phyloP scores from a whole-genome alignment of 371 early-diverging fungal species.

The Mortierella sp. region DNA sequence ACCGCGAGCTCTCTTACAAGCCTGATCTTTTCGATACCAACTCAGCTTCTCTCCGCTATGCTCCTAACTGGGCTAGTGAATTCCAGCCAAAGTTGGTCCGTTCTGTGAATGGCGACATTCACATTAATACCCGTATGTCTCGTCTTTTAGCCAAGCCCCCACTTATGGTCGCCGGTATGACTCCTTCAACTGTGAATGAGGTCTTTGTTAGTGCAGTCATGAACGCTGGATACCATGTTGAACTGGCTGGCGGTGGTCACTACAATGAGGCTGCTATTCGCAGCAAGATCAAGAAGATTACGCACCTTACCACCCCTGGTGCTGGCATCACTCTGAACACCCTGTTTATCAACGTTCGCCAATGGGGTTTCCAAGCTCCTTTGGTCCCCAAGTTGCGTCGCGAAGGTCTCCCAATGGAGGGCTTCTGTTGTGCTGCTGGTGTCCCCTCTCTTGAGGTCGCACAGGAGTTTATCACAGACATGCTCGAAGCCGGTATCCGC shows the following conservation, averaged over 20 bases:
- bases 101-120: constrained; percentile 78
- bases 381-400: constrained; percentile 87
- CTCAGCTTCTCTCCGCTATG: constrained; percentile 83
- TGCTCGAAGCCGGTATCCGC: constrained; percentile 86
- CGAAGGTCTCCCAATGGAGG: constrained; percentile 95
- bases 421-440: constrained; percentile 93
- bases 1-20: constrained; percentile 84
- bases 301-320: constrained; percentile 84
- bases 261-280: constrained; percentile 89
- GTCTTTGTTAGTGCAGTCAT: constrained; percentile 88
- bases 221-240: constrained; percentile 95
- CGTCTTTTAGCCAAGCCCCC: constrained; percentile 92
- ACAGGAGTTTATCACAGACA: constrained; percentile 83
- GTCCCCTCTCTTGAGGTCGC: constrained; percentile 95
- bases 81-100: constrained; percentile 84
- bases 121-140: constrained; percentile 92
- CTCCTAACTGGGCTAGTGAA: constrained; percentile 91
- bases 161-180: constrained; percentile 94
- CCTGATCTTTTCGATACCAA: constrained; percentile 87
- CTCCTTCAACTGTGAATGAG: constrained; percentile 84
- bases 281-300: constrained; percentile 84
- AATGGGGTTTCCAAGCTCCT: constrained; percentile 98
- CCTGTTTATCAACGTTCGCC: constrained; percentile 92
- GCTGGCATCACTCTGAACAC: constrained; percentile 93
- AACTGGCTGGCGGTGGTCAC: constrained; percentile 96